Evolutionary conservation across 352 stramenopile species (phyloP).

Genomic region (Plasmopara viticola): DNA sequence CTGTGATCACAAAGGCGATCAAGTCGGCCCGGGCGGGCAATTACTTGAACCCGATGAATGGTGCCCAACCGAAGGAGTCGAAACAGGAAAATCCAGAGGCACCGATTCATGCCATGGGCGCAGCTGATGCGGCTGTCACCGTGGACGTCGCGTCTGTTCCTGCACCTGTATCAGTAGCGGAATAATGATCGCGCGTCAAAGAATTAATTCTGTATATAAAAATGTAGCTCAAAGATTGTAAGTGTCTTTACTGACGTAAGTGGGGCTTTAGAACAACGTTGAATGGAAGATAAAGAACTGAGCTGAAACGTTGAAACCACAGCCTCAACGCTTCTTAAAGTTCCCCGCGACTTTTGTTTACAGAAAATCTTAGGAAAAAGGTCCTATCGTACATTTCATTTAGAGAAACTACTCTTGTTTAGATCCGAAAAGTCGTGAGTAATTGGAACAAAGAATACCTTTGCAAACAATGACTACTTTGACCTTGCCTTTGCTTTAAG

Average conservation of each 20-base stretch:
- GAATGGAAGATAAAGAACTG: too few species aligned
- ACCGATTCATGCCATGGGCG: constrained; percentile 7
- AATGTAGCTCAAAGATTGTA: constrained; percentile 2
- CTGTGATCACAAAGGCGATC: constrained; percentile 65
- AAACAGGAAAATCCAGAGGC: constrained; percentile 10
- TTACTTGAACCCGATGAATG: constrained; percentile 16
- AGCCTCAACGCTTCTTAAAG: too few species aligned
- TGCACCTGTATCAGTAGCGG: constrained; percentile 18
- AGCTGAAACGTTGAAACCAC: too few species aligned
- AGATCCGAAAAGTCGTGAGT: too few species aligned
- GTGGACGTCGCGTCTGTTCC: constrained; percentile 11
- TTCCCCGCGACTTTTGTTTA: too few species aligned
- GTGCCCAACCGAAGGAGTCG: constrained; percentile 14
- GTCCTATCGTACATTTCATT: too few species aligned
- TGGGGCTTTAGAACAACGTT: too few species aligned
- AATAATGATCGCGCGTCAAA: constrained; percentile 9
- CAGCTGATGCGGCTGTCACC: constrained; percentile 19
- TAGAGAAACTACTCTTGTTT: too few species aligned
- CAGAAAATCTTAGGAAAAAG: too few species aligned
- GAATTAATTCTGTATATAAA: neutral
- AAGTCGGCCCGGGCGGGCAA: constrained; percentile 42
- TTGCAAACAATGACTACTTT: too few species aligned
- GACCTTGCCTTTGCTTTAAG: too few species aligned
- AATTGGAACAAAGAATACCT: too few species aligned
- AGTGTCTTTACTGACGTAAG: neutral